Base-by-base conservation (phyloP, 176 grass and related monocot species). In the Urochloa ruziziensis region DNA sequence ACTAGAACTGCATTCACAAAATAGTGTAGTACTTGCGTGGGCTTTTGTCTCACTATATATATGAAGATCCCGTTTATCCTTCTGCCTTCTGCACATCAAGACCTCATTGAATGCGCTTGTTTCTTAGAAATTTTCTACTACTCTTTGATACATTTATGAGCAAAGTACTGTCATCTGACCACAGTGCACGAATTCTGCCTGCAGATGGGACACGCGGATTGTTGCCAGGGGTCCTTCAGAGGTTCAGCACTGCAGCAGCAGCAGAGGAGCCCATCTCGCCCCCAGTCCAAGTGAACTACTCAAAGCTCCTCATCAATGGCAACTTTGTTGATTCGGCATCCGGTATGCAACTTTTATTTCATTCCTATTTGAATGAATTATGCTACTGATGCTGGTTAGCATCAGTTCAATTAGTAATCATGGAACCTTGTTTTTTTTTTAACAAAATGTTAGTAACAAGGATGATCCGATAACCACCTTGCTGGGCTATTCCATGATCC, bases 251-350 rank as follows among this genome's bases (percentile, higher is more conserved):
- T 2, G 86, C 89, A 9, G 89, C 80, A 28, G 91, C 81, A 63
- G 35, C 70, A 24, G 93, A 99, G 80, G 91, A 96, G 80, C 97
- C 93, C 30, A 94, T 99, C 4, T 52, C 86, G 3, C 93, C 97
- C 1, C 78, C 91, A 27, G 91, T 99, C 28, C 88, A 92, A 86
- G 91, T 99, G 62, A 83, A 92, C 30, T 42, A 96, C 60, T 87
- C 87, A 11, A 82, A 99, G 82, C 97, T 96, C 62, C 86, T 99
- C 24, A 99, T 99, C 71, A 89, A 96, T 72, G 97, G 97, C 12
- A 75, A 92, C 57, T 96, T 99, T 53, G 93, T 96, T 30, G 97
- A 96, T 74, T 53, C 97, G 10, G 93, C 87, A 73, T 99, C 97
- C 18, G 93, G 97, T 96, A 82, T 49, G 56, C 29, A 18, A 29